Evolutionary conservation across 2,329 filamentous ascomycete genomes (phyloP), one percentile per base, ranked within the genome.

Genomic region (Xylariales sp.): DNA sequence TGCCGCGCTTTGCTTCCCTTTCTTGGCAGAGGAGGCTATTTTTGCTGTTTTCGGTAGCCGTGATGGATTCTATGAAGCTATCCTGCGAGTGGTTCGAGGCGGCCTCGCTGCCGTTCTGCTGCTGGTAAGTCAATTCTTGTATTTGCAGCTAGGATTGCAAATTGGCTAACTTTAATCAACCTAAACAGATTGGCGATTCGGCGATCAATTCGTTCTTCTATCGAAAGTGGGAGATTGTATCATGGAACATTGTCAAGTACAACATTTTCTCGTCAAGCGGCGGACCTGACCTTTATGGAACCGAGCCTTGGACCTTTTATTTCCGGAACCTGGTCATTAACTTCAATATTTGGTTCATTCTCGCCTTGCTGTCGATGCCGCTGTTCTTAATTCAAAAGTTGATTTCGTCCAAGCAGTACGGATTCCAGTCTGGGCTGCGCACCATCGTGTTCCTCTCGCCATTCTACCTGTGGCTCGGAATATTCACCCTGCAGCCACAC

Each of bases 271-370:
- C 86, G 6, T 81, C 80, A 6, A 76, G 78, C 0, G 86, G 82
- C 21, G 93, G 91, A 0, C 93, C 93, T 0, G 78, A 95, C 39
- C 85, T 98, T 24, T 98, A 96, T 54, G 93, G 93, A 30, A 94
- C 88, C 1, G 93, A 98, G 62, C 88, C 91, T 2, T 97, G 91
- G 93, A 84, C 90, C 37, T 98, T 96, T 59, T 98, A 98, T 62
- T 72, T 95, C 51, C 85, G 87, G 51, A 98, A 98, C 53, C 67
- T 98, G 29, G 67, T 84, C 13, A 72, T 98, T 41, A 98, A 98
- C 66, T 98, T 97, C 71, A 95, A 97, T 57, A 63, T 95, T 32
- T 97, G 90, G 88, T 90, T 96, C 51, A 56, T 88, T 10, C 72
- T 97, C 11, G 90, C 90, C 1, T 61, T 95, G 32, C 57, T 78